Base-by-base conservation (phyloP, 2,329 filamentous ascomycete species). In the Delphinella strobiligena region DNA sequence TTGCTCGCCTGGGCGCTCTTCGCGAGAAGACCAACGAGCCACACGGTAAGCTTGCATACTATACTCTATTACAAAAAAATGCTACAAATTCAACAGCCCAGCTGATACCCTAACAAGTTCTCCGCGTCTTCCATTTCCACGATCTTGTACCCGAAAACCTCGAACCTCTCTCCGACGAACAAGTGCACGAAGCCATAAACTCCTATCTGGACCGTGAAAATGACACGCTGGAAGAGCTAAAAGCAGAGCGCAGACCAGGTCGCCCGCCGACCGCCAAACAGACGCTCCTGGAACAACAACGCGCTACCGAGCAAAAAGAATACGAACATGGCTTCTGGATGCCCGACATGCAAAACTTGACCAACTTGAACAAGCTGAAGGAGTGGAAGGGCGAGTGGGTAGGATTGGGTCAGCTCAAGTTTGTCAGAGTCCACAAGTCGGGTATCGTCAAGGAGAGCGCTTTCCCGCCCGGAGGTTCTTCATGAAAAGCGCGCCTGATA, bases 351-450 rank as follows among this genome's bases (percentile, higher is more conserved):
- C 73, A 76, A 40, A 71, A 78, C 31, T 67, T 71, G 31, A 72
- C 78, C 35, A 86, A 79, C 49, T 62, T 83, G 37, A 61, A 69
- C 42, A 70, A 74, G 48, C 61, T 96, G 31, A 71, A 75, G 46
- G 68, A 70, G 16, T 96, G 87, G 85, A 82, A 86, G 47, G 82
- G 83, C 3, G 74, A 82, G 18, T 96, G 89, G 89, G 72, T 82
- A 7, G 80, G 81, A 51, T 69, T 95, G 46, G 75, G 78, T 24
- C 80, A 73, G 7, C 59, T 95, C 49, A 75, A 78, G 44, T 96
- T 88, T 71, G 69, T 86, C 45, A 78, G 85, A 45, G 67, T 95
- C 11, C 72, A 73, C 4, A 75, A 71, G 41, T 68, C 72, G 19
- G 85, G 85, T 3, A 64, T 60, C 17, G 70, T 78, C 46, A 73